Evolutionary conservation across 1,139 yeast species (phyloP).

Genomic region (Eremothecium cymbalariae): DNA sequence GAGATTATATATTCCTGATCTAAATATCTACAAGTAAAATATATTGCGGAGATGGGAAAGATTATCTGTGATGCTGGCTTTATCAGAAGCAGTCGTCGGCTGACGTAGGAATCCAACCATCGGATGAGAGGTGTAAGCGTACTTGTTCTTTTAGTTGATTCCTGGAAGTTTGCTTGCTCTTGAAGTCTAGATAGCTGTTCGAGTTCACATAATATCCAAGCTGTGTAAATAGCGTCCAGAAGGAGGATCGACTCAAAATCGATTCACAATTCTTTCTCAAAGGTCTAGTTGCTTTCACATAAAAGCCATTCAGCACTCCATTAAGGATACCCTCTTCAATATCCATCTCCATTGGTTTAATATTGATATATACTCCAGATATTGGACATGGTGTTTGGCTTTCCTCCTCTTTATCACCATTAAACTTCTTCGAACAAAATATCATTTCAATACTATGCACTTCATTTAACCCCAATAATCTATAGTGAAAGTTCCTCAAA

Average conservation of each 20-base stretch:
- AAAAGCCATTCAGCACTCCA: slow-evolving; percentile 48
- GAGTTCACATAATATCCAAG: slow-evolving; percentile 7
- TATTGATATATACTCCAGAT: slow-evolving; percentile 16
- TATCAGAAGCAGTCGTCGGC: slow-evolving; percentile 16
- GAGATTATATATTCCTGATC: no score
- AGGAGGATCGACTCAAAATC: slow-evolving; percentile 14
- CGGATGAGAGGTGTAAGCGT: slow-evolving; percentile 18
- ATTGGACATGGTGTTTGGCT: slow-evolving; percentile 26
- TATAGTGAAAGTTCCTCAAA: slow-evolving; percentile 43
- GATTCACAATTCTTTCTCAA: slow-evolving; percentile 41
- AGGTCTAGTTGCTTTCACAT: slow-evolving; percentile 36
- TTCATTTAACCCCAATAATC: slow-evolving; percentile 25
- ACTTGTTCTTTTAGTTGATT: slow-evolving; percentile 11
- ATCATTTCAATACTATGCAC: slow-evolving; percentile 11
- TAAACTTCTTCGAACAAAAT: slow-evolving; percentile 11
- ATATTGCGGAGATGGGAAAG: slow-evolving; percentile 6
- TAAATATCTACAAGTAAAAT: background rate
- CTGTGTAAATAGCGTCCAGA: slow-evolving; percentile 19
- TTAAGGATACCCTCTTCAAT: slow-evolving; percentile 40
- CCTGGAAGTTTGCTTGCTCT: slow-evolving; percentile 19
- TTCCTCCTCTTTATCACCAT: slow-evolving; percentile 19
- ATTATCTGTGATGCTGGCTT: slow-evolving; percentile 1
- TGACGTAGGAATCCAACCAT: slow-evolving; percentile 28
- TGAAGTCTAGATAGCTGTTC: slow-evolving; percentile 23
- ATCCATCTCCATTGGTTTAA: slow-evolving; percentile 1